These are phyloP conservation scores for Diospyros kaki DNA, from an alignment of 148 eudicot species.

Conservation along the genomic window DNA sequence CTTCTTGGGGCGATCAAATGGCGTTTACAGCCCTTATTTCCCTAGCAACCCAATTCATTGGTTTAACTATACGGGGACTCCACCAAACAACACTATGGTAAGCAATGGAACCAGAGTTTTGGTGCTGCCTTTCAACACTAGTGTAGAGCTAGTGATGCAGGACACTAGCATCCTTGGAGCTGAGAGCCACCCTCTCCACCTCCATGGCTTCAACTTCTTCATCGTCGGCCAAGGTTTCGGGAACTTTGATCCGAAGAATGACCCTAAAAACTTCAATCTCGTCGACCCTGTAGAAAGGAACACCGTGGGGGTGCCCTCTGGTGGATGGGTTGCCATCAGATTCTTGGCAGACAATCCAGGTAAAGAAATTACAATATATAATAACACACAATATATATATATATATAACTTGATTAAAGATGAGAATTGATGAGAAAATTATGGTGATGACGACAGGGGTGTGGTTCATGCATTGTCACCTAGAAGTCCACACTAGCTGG, in stretches of 20 bases:
- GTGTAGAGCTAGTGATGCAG: slow-evolving; percentile 35
- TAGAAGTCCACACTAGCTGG: slow-evolving; percentile 42
- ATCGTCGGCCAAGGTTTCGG: slow-evolving; percentile 35
- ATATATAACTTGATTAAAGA: background rate
- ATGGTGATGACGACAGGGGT: slow-evolving; percentile 15
- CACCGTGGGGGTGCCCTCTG: slow-evolving; percentile 34
- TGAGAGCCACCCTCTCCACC: slow-evolving; percentile 34
- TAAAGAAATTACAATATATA: background rate
- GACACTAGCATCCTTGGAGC: slow-evolving; percentile 36
- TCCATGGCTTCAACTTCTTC: slow-evolving; percentile 33
- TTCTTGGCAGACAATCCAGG: slow-evolving; percentile 36
- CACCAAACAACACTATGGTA: slow-evolving; percentile 32
- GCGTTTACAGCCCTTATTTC: slow-evolving; percentile 28
- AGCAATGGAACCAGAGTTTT: slow-evolving; percentile 27
- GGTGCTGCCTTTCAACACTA: slow-evolving; percentile 32
- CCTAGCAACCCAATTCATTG: slow-evolving; percentile 24
- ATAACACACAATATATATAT: background rate
- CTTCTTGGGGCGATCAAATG: slow-evolving; percentile 20
- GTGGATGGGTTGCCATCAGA: slow-evolving; percentile 37
- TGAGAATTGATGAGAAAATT: background rate
- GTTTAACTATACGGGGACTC: slow-evolving; percentile 31
- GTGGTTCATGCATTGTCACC: slow-evolving; percentile 42
- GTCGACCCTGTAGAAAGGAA: slow-evolving; percentile 32
- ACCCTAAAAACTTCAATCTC: slow-evolving; percentile 30
- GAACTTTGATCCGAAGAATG: slow-evolving; percentile 23